Evolutionary conservation across 805 yeast genomes (phyloP).

Genomic region (Metschnikowia lunata): DNA sequence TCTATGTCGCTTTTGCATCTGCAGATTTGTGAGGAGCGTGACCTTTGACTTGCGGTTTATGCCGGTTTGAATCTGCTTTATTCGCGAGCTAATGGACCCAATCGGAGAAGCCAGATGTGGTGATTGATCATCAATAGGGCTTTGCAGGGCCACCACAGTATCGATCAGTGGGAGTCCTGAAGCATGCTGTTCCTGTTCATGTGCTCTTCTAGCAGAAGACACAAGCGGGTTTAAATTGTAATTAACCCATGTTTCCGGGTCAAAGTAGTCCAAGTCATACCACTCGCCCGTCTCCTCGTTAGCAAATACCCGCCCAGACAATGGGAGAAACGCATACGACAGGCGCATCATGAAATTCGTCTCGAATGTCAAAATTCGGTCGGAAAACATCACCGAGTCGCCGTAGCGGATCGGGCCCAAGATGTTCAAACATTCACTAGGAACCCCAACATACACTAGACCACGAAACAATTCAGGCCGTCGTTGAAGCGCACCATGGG

Average conservation of each 20-base stretch:
- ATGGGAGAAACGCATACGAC: slow-evolving; percentile 73
- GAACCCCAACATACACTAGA: slow-evolving; percentile 76
- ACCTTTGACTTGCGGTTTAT: slow-evolving; percentile 14
- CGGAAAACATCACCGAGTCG: slow-evolving; percentile 72
- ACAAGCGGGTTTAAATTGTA: slow-evolving; percentile 76
- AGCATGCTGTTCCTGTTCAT: slow-evolving; percentile 5
- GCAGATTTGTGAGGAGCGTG: slow-evolving; percentile 19
- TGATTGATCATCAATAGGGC: slow-evolving; percentile 2
- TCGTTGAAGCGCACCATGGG: slow-evolving; percentile 71
- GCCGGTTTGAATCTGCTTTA: slow-evolving; percentile 12
- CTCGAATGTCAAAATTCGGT: slow-evolving; percentile 71
- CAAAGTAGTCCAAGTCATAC: slow-evolving; percentile 69
- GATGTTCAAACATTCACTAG: slow-evolving; percentile 79
- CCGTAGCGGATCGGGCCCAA: slow-evolving; percentile 82
- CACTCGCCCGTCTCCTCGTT: slow-evolving; percentile 55
- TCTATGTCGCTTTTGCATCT: slow-evolving; percentile 23
- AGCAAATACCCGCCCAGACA: slow-evolving; percentile 68
- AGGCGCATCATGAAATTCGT: slow-evolving; percentile 87
- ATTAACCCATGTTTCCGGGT: slow-evolving; percentile 75
- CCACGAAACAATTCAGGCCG: slow-evolving; percentile 70
- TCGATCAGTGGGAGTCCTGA: slow-evolving; percentile 7
- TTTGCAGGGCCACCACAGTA: slow-evolving; percentile 10
- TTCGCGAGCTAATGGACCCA: slow-evolving; percentile 22
- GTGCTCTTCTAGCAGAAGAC: slow-evolving; percentile 28
- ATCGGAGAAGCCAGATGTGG: slow-evolving; percentile 3